Evolutionary conservation across 176 grass and related monocot species (phyloP).

Genomic region (Oryza officinalis): DNA sequence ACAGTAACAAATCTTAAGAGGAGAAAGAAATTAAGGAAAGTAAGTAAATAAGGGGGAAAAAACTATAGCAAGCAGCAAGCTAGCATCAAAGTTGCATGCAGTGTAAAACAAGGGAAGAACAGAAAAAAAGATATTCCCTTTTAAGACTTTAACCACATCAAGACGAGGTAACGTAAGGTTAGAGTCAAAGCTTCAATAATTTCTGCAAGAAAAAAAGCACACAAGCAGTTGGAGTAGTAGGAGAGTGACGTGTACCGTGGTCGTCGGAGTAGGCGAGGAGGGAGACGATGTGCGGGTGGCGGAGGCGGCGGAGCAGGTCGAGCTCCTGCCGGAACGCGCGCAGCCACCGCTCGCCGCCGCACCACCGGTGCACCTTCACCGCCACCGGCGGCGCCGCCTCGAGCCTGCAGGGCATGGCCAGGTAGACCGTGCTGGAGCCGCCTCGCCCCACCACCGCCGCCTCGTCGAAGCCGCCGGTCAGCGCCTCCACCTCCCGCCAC

Average conservation of each 20-base stretch:
- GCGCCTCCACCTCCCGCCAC: conserved; percentile 64
- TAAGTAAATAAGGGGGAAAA: neutral
- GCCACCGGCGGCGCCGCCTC: conserved; percentile 44
- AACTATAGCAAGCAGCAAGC: neutral
- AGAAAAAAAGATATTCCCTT: neutral
- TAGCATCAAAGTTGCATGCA: neutral
- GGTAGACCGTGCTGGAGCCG: conserved; percentile 84
- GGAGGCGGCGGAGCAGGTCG: conserved; percentile 67
- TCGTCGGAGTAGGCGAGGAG: conserved; percentile 80
- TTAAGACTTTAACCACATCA: neutral
- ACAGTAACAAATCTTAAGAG: too few relatives aligned
- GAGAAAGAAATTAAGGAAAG: neutral
- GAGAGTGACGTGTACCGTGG: conserved; percentile 46
- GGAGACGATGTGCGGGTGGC: conserved; percentile 66
- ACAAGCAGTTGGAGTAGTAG: neutral
- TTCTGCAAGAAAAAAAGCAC: neutral
- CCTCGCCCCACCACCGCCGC: conserved; percentile 70
- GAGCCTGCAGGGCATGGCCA: conserved; percentile 22
- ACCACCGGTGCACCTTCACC: conserved; percentile 72
- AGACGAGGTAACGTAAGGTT: neutral
- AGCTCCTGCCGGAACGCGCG: conserved; percentile 78
- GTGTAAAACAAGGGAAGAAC: neutral
- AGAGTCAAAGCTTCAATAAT: conserved; percentile 9
- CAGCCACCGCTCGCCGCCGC: conserved; percentile 57
- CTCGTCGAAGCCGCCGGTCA: conserved; percentile 66